Evolutionary conservation across 257 asterid genomes (phyloP).

Genomic region (Nicotiana knightiana): DNA sequence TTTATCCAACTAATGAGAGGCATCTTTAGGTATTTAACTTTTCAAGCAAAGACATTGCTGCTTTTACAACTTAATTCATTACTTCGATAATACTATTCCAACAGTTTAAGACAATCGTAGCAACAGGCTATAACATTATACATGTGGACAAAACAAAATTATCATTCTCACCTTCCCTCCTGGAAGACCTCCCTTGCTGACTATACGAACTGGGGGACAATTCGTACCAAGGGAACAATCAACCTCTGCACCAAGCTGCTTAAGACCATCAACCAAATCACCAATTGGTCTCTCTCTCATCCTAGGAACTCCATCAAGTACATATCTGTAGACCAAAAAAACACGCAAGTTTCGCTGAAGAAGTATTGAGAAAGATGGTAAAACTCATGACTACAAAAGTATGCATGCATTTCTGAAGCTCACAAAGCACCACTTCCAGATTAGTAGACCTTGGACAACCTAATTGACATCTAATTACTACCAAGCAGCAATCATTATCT

Average conservation of each 20-base stretch:
- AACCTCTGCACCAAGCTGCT: slow-evolving; percentile 95
- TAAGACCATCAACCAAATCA: slow-evolving; percentile 85
- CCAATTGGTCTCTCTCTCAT: slow-evolving; percentile 99
- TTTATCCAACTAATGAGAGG: not conserved
- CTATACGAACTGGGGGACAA: slow-evolving; percentile 92
- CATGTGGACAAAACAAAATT: slow-evolving; percentile 2
- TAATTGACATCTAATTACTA: not conserved
- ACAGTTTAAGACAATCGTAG: not conserved
- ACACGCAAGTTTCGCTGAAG: not conserved
- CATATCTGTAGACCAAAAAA: slow-evolving; percentile 41
- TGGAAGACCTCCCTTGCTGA: slow-evolving; percentile 95
- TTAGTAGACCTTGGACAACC: not conserved
- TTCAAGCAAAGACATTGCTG: not conserved
- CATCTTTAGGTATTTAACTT: not conserved
- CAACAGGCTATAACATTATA: not conserved
- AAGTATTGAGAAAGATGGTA: not conserved
- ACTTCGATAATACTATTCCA: not conserved
- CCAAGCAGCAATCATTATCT: not conserved
- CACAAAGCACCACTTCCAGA: not conserved
- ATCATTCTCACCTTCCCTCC: slow-evolving; percentile 71
- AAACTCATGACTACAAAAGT: not conserved
- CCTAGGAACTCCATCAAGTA: slow-evolving; percentile 98
- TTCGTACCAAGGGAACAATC: slow-evolving; percentile 84
- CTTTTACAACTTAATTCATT: not conserved
- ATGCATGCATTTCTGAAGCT: not conserved